Evolutionary conservation across 2,329 filamentous ascomycete genomes (phyloP).

Genomic region (Gnomoniopsis smithogilvyi): DNA sequence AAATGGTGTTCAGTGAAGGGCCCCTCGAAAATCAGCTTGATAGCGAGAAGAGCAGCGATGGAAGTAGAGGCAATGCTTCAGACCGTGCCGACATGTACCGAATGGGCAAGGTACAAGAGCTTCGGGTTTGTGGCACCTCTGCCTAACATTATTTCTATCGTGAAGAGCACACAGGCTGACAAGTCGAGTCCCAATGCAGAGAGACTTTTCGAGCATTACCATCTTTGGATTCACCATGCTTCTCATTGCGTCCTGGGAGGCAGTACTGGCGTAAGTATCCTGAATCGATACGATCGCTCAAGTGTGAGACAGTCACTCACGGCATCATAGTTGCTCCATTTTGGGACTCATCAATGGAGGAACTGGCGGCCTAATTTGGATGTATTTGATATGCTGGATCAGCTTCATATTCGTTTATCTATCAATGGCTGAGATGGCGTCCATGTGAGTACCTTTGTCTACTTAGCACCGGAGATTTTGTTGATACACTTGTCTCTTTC

Average conservation of each 20-base stretch:
- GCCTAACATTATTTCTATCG: constrained; percentile 19
- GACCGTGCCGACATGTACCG: constrained; percentile 18
- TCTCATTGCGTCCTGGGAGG: constrained; percentile 53
- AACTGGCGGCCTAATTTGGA: constrained; percentile 50
- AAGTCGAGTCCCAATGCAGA: constrained; percentile 14
- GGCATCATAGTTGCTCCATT: constrained; percentile 12
- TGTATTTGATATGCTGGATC: constrained; percentile 45
- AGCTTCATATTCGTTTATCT: constrained; percentile 42
- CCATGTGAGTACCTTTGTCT: constrained; percentile 28
- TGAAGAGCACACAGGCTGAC: constrained; percentile 16
- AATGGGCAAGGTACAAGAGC: constrained; percentile 47
- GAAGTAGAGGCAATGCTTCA: not conserved
- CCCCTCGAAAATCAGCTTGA: not conserved
- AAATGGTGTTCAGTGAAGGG: not conserved
- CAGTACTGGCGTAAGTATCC: constrained; percentile 33
- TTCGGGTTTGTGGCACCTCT: constrained; percentile 31
- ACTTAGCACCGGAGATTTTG: not conserved
- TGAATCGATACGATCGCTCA: too few species aligned
- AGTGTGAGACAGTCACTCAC: not conserved
- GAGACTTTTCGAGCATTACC: constrained; percentile 47
- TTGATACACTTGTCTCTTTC: too few species aligned
- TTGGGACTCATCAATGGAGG: constrained; percentile 46
- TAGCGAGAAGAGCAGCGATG: not conserved
- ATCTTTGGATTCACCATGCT: constrained; percentile 52
- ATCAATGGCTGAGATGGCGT: constrained; percentile 39